Evolutionary conservation across 352 stramenopile species (phyloP).

Genomic region (Phytopythium mirpurense): DNA sequence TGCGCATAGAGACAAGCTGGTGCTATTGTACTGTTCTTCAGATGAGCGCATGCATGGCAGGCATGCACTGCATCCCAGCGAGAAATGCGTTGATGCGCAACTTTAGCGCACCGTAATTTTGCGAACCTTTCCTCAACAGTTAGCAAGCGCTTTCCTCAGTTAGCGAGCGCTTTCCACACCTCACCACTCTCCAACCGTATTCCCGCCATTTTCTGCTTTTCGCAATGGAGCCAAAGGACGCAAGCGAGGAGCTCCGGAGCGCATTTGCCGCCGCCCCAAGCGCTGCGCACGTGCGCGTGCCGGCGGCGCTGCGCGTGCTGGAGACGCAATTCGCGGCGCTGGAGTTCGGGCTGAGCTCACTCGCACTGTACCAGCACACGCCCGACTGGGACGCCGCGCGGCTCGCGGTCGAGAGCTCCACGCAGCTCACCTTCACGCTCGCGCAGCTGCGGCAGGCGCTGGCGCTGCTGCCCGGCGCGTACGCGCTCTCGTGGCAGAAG

Average conservation of each 20-base stretch:
- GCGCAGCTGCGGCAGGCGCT: constrained; percentile 57
- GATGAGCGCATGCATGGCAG: no score
- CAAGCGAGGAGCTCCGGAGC: no score
- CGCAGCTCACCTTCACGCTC: constrained; percentile 45
- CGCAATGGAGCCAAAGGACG: neutral
- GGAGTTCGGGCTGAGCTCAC: constrained; percentile 62
- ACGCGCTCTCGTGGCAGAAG: constrained; percentile 40
- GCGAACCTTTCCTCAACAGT: no score
- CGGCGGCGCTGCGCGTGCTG: constrained; percentile 36
- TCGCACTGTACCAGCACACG: constrained; percentile 70
- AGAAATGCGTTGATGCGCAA: no score
- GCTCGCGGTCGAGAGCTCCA: constrained; percentile 61
- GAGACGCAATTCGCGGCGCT: constrained; percentile 59
- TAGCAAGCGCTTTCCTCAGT: no score
- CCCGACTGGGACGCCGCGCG: constrained; percentile 59
- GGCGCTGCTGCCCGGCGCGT: constrained; percentile 42
- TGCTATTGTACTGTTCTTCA: no score
- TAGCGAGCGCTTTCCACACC: no score
- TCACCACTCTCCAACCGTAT: neutral
- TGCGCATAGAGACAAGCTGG: no score
- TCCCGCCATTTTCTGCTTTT: neutral
- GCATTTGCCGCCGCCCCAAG: neutral
- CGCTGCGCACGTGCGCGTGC: constrained; percentile 31
- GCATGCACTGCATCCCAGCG: no score
- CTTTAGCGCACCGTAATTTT: no score